phyloP scores from a whole-genome alignment of 768 basidiomycete genomes.

The Ramaria rubella region DNA sequence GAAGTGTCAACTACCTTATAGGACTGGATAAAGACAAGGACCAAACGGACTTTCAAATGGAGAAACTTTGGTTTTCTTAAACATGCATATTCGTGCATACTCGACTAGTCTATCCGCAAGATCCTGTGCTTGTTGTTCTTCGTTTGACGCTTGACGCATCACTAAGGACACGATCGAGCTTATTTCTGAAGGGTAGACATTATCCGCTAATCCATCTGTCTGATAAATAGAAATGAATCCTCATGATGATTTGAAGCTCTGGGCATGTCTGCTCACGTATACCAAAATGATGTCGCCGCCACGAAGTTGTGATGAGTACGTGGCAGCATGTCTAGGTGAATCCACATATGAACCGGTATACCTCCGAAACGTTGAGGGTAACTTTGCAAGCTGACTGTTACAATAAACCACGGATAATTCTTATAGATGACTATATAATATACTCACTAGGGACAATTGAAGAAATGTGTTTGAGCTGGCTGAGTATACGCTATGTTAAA shows the following conservation, averaged over 20 bases:
- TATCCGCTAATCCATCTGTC: slow-evolving; percentile 54
- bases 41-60: slow-evolving; percentile 63
- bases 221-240: slow-evolving; percentile 18
- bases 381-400: slow-evolving; percentile 31
- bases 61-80: slow-evolving; percentile 52
- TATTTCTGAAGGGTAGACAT: slow-evolving; percentile 62
- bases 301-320: slow-evolving; percentile 40
- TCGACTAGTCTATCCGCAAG: slow-evolving; percentile 71
- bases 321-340: slow-evolving; percentile 36
- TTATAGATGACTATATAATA: slow-evolving; percentile 22
- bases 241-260: background rate
- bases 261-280: slow-evolving; percentile 32
- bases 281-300: slow-evolving; percentile 48
- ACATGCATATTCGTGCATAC: slow-evolving; percentile 66
- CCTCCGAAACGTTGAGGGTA: slow-evolving; percentile 21
- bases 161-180: slow-evolving; percentile 62
- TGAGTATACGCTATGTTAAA: slow-evolving; percentile 19
- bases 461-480: slow-evolving; percentile 36
- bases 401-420: background rate
- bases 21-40: background rate
- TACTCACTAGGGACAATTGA: slow-evolving; percentile 43
- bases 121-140: slow-evolving; percentile 55
- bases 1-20: background rate
- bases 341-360: slow-evolving; percentile 28
- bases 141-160: slow-evolving; percentile 47